Percentiles rank a stretch among this genome's conserved stretches.
Evolutionary conservation across 768 basidiomycete species (phyloP).

Genomic region (Leccinum broughii): DNA sequence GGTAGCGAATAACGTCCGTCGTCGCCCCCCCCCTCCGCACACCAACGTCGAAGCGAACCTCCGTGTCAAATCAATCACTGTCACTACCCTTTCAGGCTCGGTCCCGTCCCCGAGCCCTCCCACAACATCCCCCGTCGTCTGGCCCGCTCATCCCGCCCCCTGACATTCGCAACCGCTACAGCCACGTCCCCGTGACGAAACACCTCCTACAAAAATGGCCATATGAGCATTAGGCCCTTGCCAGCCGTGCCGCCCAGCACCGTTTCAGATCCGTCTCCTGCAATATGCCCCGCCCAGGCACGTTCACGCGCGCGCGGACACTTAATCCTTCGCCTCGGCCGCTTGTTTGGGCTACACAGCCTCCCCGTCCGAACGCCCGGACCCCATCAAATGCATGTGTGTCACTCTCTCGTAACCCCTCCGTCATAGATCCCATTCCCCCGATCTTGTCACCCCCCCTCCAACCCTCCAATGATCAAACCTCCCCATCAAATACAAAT

Average conservation of each 20-base stretch:
- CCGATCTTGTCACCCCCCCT: neutral
- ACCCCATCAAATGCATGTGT: slow-evolving; percentile 15
- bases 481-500: slow-evolving; percentile 2
- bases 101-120: slow-evolving; percentile 9
- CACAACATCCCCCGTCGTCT: neutral
- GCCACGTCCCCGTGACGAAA: slow-evolving; percentile 21
- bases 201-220: slow-evolving; percentile 22
- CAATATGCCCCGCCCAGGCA: slow-evolving; percentile 30
- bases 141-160: neutral
- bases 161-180: slow-evolving; percentile 25
- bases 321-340: slow-evolving; percentile 19
- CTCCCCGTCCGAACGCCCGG: slow-evolving; percentile 19
- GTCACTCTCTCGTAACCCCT: slow-evolving; percentile 23
- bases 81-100: slow-evolving; percentile 8
- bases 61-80: slow-evolving; percentile 11
- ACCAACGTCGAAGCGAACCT: slow-evolving; percentile 25
- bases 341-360: slow-evolving; percentile 31
- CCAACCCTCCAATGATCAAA: neutral
- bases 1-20: slow-evolving; percentile 39
- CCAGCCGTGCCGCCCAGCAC: slow-evolving; percentile 25
- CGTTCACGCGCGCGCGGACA: slow-evolving; percentile 25
- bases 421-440: slow-evolving; percentile 15
- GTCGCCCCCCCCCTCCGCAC: neutral
- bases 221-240: slow-evolving; percentile 20
- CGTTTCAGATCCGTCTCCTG: slow-evolving; percentile 32